Evolutionary conservation across 2,329 filamentous ascomycete species (phyloP).

Genomic region (Nakataea oryzae): DNA sequence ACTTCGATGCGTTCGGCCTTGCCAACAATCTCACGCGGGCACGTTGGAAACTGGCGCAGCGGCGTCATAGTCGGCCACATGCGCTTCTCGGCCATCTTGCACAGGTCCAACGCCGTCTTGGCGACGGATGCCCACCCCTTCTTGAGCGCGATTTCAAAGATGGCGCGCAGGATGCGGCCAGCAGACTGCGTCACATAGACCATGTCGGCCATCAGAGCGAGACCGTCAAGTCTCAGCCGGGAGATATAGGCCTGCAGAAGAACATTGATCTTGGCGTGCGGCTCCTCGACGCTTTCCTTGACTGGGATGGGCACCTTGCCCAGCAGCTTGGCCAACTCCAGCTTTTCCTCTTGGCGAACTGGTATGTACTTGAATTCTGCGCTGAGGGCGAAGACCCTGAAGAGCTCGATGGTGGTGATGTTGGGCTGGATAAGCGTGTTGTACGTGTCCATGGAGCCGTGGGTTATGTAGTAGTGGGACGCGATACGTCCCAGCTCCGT

Average conservation of each 20-base stretch:
- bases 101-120: constrained; percentile 84
- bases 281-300: constrained; percentile 94
- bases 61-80: constrained; percentile 99
- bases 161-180: constrained; percentile 85
- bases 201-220: constrained; percentile 95
- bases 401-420: constrained; percentile 88
- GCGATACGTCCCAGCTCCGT: constrained; percentile 93
- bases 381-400: constrained; percentile 91
- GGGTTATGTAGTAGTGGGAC: constrained; percentile 96
- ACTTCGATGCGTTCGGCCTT: constrained; percentile 95
- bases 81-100: constrained; percentile 98
- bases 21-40: constrained; percentile 74
- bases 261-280: constrained; percentile 96
- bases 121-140: constrained; percentile 94
- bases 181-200: constrained; percentile 98
- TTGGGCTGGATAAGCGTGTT: constrained; percentile 90
- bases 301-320: constrained; percentile 88
- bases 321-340: constrained; percentile 87
- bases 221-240: constrained; percentile 80
- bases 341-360: constrained; percentile 92
- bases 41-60: constrained; percentile 76
- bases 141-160: constrained; percentile 95
- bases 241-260: constrained; percentile 95
- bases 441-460: constrained; percentile 94
- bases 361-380: constrained; percentile 99